phyloP scores from a whole-genome alignment of 2,329 filamentous ascomycete species.

The Phialophora verrucosa region DNA sequence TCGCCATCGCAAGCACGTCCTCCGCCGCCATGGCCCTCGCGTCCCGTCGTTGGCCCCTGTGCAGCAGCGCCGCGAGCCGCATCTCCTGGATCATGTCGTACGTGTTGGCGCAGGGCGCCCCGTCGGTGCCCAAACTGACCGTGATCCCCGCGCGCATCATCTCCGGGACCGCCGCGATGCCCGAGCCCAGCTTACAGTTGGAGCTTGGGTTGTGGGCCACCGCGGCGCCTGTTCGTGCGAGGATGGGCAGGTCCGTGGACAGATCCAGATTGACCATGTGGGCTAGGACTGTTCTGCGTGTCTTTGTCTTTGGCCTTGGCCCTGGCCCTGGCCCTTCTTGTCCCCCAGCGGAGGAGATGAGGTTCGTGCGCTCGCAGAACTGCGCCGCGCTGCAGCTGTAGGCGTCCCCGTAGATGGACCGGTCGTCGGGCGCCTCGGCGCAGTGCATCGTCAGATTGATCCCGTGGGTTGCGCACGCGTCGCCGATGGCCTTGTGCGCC shows the following conservation, averaged over 20 bases:
- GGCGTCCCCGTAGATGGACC: conserved; percentile 38
- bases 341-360: conserved; percentile 37
- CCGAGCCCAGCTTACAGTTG: conserved; percentile 60
- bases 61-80: conserved; percentile 58
- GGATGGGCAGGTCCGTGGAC: conserved; percentile 49
- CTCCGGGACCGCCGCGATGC: conserved; percentile 55
- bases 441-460: conserved; percentile 58
- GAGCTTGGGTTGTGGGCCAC: conserved; percentile 60
- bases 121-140: conserved; percentile 59
- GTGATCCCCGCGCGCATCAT: conserved; percentile 54
- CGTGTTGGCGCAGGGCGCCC: conserved; percentile 60
- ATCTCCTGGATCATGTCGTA: conserved; percentile 61
- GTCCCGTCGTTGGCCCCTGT: conserved; percentile 53
- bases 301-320: background rate
- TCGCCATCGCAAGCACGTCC: conserved; percentile 57
- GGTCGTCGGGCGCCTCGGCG: conserved; percentile 47
- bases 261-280: conserved; percentile 60
- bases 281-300: conserved; percentile 53
- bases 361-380: conserved; percentile 49
- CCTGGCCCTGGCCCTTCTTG: too few species aligned
- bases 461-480: conserved; percentile 47
- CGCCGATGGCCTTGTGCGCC: conserved; percentile 50
- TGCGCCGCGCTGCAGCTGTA: conserved; percentile 48
- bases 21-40: conserved; percentile 54
- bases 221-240: conserved; percentile 50